Conservation (phyloP, 2,329 filamentous ascomycete genomes). For the Aspergillus oerlinghausenensis region DNA sequence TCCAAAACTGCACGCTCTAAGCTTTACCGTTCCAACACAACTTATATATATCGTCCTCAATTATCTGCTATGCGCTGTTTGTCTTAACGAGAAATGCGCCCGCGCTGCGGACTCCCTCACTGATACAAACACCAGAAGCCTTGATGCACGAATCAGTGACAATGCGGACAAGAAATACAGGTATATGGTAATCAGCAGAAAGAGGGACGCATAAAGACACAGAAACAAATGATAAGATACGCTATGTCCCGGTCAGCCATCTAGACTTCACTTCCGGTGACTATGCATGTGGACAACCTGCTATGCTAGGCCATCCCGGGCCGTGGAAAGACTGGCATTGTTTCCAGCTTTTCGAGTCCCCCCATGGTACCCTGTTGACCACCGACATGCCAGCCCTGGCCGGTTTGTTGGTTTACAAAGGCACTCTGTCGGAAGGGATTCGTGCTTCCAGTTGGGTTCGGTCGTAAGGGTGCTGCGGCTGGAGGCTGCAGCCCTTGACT, state of each 20-base stretch:
- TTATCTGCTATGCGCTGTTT: background rate
- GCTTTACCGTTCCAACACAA: background rate
- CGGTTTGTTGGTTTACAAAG: constrained; percentile 84
- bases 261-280: background rate
- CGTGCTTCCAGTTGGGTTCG: constrained; percentile 80
- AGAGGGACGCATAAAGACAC: background rate
- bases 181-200: background rate
- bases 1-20: background rate
- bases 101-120: background rate
- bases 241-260: background rate
- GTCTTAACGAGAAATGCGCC: background rate
- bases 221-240: background rate
- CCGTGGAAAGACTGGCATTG: constrained; percentile 79
- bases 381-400: constrained; percentile 80
- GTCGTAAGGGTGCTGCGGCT: constrained; percentile 50
- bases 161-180: background rate
- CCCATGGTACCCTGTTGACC: constrained; percentile 72
- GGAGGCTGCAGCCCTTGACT: constrained; percentile 34
- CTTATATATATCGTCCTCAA: background rate
- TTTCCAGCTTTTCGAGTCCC: constrained; percentile 67
- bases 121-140: background rate
- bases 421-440: constrained; percentile 92
- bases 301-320: constrained; percentile 48
- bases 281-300: background rate
- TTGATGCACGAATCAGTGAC: background rate